Evolutionary conservation across 2,329 filamentous ascomycete genomes (phyloP), one percentile per base, ranked within the genome.

Genomic region (Colletotrichum eremochloae): DNA sequence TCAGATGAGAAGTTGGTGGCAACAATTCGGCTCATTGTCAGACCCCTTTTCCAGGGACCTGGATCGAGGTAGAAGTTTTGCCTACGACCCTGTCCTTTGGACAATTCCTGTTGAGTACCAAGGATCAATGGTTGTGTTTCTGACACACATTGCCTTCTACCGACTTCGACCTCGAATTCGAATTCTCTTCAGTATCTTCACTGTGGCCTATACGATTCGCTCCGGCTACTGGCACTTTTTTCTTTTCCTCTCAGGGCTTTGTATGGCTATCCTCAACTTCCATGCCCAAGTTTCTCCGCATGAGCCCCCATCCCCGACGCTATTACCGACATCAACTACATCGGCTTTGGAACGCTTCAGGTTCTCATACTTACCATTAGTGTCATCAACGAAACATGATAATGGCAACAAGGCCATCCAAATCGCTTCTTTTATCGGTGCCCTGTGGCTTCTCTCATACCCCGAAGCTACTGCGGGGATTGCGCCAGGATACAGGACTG

Each of bases 61-160:
- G 7, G 24, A 14, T 2, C 44, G 66, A 18, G 69, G 69, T 8
- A 20, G 48, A 12, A 46, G 14, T 2, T 72, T 58, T 33, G 81
- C 78, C 40, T 89, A 90, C 75, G 88, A 90, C 75, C 82, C 87
- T 31, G 89, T 90, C 72, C 79, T 90, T 24, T 91, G 89, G 89
- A 90, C 89, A 7, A 90, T 91, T 46, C 89, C 89, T 5, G 84
- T 90, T 57, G 89, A 91, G 77, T 90, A 88, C 75, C 83, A 86
- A 69, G 87, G 86, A 77, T 89, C 87, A 2, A 84, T 91, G 76
- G 82, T 88, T 67, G 82, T 90, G 20, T 91, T 90, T 78, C 79
- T 90, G 6, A 81, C 84, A 14, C 79, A 89, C 31, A 67, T 89
- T 2, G 88, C 83, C 36, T 84, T 86, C 8, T 85, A 86, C 5